Evolutionary conservation across 1,139 yeast genomes (phyloP).

Genomic region (Yamadazyma triangularis): DNA sequence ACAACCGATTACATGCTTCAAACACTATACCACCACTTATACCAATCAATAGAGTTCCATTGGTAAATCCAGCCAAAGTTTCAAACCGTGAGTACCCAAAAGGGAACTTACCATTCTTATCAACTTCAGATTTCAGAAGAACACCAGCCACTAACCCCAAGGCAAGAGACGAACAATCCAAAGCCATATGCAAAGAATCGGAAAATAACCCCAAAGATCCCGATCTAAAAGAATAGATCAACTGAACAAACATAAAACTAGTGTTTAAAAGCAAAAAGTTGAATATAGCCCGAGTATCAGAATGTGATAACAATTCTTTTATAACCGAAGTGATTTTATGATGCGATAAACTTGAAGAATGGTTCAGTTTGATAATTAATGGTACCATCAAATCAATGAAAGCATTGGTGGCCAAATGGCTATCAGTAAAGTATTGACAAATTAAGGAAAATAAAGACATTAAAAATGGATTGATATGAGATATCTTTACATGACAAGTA

Average conservation of each 20-base stretch:
- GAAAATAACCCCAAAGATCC: conserved; percentile 87
- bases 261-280: conserved; percentile 81
- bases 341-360: background rate
- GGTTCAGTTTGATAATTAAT: conserved; percentile 6
- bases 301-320: conserved; percentile 47
- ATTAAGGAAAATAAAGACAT: background rate
- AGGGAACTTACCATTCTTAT: conserved; percentile 69
- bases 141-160: conserved; percentile 87
- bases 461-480: background rate
- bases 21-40: conserved; percentile 84
- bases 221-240: conserved; percentile 85
- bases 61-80: conserved; percentile 91
- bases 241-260: conserved; percentile 90
- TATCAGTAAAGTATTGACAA: background rate
- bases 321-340: conserved; percentile 10
- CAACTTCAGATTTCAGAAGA: conserved; percentile 39
- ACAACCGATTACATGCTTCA: conserved; percentile 80
- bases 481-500: background rate
- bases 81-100: conserved; percentile 85
- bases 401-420: background rate
- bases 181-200: conserved; percentile 93
- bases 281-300: conserved; percentile 85
- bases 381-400: conserved; percentile 3
- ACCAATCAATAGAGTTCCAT: conserved; percentile 82
- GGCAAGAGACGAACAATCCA: conserved; percentile 87